Evolutionary conservation across 73 alveolate species (phyloP).

Genomic region (Halteria grandinella): DNA sequence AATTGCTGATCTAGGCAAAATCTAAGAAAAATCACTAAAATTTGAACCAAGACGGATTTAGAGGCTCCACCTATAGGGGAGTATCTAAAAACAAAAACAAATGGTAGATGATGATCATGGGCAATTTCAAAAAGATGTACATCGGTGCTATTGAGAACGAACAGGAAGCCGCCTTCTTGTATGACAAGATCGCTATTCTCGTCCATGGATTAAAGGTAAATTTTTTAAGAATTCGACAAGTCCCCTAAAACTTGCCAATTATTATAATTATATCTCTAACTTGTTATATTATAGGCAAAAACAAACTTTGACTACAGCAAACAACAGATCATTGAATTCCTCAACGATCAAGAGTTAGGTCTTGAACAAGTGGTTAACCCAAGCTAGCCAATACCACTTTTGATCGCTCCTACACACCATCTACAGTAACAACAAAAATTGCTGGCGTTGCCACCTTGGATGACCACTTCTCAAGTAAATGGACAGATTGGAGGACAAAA

Average conservation of each 20-base stretch:
- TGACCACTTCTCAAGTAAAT: no score
- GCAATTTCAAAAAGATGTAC: slow-evolving; percentile 27
- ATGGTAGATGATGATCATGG: slow-evolving; percentile 53
- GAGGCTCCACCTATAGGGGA: slow-evolving; percentile 60
- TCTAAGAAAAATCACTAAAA: background rate
- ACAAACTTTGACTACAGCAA: slow-evolving; percentile 15
- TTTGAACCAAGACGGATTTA: background rate
- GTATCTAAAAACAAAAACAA: slow-evolving; percentile 51
- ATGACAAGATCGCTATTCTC: slow-evolving; percentile 52
- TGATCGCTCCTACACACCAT: no score
- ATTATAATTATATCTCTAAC: background rate
- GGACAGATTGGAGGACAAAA: no score
- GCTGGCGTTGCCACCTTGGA: no score
- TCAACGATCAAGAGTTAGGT: no score
- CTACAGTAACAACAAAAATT: no score
- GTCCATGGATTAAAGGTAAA: slow-evolving; percentile 54
- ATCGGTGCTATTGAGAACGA: slow-evolving; percentile 59
- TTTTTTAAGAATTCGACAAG: background rate
- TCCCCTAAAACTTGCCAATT: no score
- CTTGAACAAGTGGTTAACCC: no score
- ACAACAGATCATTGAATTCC: no score
- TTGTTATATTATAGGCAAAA: slow-evolving; percentile 1
- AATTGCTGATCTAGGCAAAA: background rate
- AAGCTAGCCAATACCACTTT: no score
- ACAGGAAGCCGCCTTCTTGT: slow-evolving; percentile 51